A percentile compares a stretch with the other conserved stretches of the same genome.
Evolutionary conservation across 2,329 filamentous ascomycete species (phyloP).

Genomic region (Cladosporium sp.): DNA sequence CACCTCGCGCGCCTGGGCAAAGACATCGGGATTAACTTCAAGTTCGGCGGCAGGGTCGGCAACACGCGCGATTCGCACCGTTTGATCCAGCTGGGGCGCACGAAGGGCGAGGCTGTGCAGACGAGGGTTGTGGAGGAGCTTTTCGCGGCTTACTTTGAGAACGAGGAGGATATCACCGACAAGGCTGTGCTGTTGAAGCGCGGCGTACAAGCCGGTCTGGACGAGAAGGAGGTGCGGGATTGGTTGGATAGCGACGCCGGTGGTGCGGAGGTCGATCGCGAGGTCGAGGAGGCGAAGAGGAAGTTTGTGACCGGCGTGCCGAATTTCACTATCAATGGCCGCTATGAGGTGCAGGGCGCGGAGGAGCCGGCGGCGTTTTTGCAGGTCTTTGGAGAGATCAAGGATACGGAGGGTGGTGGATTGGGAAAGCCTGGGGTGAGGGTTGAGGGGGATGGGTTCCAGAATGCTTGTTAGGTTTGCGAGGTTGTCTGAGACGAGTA

Average conservation of each 20-base stretch:
- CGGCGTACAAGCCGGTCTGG: constrained; percentile 48
- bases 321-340: constrained; percentile 71
- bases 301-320: constrained; percentile 69
- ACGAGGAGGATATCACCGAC: constrained; percentile 51
- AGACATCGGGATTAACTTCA: constrained; percentile 71
- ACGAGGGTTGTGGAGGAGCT: constrained; percentile 63
- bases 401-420: constrained; percentile 42
- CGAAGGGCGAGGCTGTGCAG: constrained; percentile 57
- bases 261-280: constrained; percentile 49
- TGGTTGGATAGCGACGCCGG: constrained; percentile 50
- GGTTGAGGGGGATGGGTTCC: constrained; percentile 22
- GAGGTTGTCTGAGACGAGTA: background rate
- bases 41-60: constrained; percentile 69
- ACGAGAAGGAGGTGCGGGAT: constrained; percentile 45
- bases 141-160: constrained; percentile 59
- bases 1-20: constrained; percentile 62
- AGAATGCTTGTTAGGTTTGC: constrained; percentile 25
- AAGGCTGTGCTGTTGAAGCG: constrained; percentile 44
- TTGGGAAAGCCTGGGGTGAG: constrained; percentile 16
- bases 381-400: constrained; percentile 64
- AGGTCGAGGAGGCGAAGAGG: constrained; percentile 47
- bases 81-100: constrained; percentile 68
- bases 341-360: constrained; percentile 69
- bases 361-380: constrained; percentile 70
- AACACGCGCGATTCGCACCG: constrained; percentile 80